Percentiles rank a stretch among this genome's conserved stretches.
These are phyloP conservation scores for Senna siamea DNA, from an alignment of 306 rosid species.

Conservation along the genomic window DNA sequence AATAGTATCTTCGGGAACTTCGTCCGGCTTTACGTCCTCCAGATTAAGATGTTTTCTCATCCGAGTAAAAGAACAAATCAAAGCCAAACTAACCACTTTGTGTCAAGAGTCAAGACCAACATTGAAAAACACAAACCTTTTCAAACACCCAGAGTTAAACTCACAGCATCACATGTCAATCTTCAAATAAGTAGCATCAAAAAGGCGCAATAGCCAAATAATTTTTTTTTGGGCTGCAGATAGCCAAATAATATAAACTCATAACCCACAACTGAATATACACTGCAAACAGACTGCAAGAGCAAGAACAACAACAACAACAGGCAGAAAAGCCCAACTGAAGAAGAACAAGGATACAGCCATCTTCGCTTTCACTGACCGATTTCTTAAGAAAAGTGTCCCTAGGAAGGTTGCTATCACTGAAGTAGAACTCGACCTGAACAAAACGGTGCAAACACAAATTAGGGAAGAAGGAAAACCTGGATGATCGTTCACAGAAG, in stretches of 20 bases:
- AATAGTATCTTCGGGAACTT: conserved; percentile 54
- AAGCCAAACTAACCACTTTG: conserved; percentile 76
- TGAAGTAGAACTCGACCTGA: conserved; percentile 91
- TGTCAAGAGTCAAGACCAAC: conserved; percentile 55
- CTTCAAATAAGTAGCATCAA: neutral
- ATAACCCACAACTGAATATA: neutral
- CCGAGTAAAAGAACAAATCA: conserved; percentile 81
- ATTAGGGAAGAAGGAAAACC: neutral
- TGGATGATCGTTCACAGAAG: neutral
- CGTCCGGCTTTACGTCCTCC: conserved; percentile 63
- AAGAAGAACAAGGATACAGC: conserved; percentile 70
- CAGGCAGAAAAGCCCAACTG: neutral
- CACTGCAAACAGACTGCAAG: neutral
- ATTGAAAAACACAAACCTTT: neutral
- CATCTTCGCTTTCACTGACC: conserved; percentile 69
- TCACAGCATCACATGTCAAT: neutral
- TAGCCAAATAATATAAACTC: neutral
- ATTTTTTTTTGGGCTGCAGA: too few species aligned
- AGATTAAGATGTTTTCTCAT: conserved; percentile 75
- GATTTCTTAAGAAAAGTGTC: conserved; percentile 67
- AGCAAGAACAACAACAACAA: neutral
- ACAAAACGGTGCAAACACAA: neutral
- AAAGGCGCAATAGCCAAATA: neutral
- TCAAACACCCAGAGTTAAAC: neutral
- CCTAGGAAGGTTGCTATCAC: conserved; percentile 89